These are phyloP conservation scores for Ballota nigra DNA, from an alignment of 257 asterid species.

Conservation along the genomic window DNA sequence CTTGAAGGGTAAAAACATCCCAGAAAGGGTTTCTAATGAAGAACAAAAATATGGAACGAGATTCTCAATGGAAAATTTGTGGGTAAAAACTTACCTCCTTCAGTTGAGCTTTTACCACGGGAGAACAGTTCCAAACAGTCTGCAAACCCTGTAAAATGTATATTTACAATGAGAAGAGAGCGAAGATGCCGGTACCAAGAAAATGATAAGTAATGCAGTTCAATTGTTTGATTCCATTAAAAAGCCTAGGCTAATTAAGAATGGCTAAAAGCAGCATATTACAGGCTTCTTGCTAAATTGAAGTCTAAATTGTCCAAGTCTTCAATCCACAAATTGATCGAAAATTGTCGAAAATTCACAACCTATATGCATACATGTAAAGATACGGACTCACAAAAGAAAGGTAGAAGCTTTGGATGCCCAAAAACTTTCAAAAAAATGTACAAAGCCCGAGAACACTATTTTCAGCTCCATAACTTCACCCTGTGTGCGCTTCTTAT, in stretches of 20 bases:
- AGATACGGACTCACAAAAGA: not conserved
- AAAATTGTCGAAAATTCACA: not conserved
- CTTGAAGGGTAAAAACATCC: slow-evolving; percentile 49
- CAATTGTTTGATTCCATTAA: not conserved
- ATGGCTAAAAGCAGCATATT: not conserved
- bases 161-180: slow-evolving; percentile 19
- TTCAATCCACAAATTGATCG: not conserved
- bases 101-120: slow-evolving; percentile 49
- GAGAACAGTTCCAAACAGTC: slow-evolving; percentile 48
- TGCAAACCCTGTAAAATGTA: slow-evolving; percentile 45
- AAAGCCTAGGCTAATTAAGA: slow-evolving; percentile 1
- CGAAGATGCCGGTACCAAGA: not conserved
- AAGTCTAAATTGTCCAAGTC: not conserved
- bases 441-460: not conserved
- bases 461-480: not conserved
- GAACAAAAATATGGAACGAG: slow-evolving; percentile 27
- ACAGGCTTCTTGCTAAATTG: not conserved
- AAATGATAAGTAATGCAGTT: not conserved
- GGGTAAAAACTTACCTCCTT: slow-evolving; percentile 54
- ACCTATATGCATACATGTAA: no score
- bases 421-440: not conserved
- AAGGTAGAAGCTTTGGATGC: not conserved
- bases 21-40: slow-evolving; percentile 31
- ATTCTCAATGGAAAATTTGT: slow-evolving; percentile 26
- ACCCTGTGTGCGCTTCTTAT: not conserved